These are phyloP conservation scores for Sphagnum contortum DNA, from an alignment of 225 moss, liverwort and hornwort genomes.

Conservation along the genomic window DNA sequence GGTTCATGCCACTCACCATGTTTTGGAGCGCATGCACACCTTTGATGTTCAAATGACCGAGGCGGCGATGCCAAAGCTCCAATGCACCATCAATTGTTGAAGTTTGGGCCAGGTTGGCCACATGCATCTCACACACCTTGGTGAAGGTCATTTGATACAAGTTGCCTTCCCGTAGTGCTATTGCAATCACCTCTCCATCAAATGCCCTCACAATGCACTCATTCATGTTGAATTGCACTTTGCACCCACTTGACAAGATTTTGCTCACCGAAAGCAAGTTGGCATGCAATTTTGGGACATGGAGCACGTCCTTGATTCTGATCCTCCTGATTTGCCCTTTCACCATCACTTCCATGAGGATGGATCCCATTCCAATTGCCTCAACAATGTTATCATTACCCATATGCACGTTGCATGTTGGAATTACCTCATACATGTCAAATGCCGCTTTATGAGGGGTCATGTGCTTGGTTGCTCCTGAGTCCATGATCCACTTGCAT, in stretches of 20 bases:
- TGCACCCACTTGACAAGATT: no score
- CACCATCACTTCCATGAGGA: no score
- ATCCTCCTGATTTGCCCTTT: no score
- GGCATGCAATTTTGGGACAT: no score
- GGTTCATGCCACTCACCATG: background rate
- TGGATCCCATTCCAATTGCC: no score
- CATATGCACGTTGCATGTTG: background rate
- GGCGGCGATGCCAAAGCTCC: background rate
- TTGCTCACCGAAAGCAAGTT: no score
- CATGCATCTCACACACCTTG: background rate
- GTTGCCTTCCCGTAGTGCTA: background rate
- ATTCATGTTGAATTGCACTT: no score
- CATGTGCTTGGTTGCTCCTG: conserved; percentile 2
- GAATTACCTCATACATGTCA: background rate
- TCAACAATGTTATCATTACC: no score
- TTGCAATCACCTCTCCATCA: background rate
- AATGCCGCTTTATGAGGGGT: background rate
- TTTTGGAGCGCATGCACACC: background rate
- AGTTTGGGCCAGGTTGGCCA: background rate
- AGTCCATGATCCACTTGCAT: conserved; percentile 2
- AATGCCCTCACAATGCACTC: background rate
- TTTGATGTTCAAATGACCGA: conserved; percentile 1
- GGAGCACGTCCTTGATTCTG: no score
- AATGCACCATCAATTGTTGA: no score
- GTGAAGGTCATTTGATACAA: background rate